Evolutionary conservation across 176 grass and related monocot genomes (phyloP), one percentile per base, ranked within the genome.

Genomic region (Carex littledalei): DNA sequence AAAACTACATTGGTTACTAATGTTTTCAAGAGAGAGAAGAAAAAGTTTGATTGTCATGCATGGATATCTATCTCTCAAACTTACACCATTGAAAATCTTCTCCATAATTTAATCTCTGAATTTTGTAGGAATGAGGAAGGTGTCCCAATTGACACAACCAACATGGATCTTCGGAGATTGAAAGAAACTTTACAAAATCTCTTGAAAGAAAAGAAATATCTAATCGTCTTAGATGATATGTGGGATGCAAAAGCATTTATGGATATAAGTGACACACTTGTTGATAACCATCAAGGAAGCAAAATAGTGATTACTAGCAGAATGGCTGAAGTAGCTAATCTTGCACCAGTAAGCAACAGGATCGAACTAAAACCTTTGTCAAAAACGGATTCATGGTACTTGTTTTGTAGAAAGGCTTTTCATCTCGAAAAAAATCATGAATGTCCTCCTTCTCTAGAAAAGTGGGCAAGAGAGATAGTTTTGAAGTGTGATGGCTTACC

Each of bases 331-430:
- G 83, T 89, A 17, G 83, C 87, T 65, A 74, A 8, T 11, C 37
- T 86, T 5, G 80, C 88, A 22, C 9, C 32, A 8, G 60, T 87
- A 17, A 34, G 11, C 4, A 16, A 34, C 11, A 84, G 58, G n/a
- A 1, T 87, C 3, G 4, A 84, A 21, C 20, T 84, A 52, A 14
- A 35, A 10, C 72, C 49, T n/a, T 43, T 90, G 6, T 2, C 21
- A 37, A 1, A 5, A 0, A 3, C 8, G 4, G 61, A 84, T 1
- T 53, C 63, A 5, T 90, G 79, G 63, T 15, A 65, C 14, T 31
- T 89, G 0, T 89, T 89, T 62, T 81, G 83, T 81, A 85, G 0
- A 14, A 75, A 52, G 13, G 87, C 73, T n/a, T 89, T 89, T 85
- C 9, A 41, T 62, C 37, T 52, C 3, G 15, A 37, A 26, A 15